Conservation (phyloP, 2,329 filamentous ascomycete genomes). For the Penicillium polonicum region DNA sequence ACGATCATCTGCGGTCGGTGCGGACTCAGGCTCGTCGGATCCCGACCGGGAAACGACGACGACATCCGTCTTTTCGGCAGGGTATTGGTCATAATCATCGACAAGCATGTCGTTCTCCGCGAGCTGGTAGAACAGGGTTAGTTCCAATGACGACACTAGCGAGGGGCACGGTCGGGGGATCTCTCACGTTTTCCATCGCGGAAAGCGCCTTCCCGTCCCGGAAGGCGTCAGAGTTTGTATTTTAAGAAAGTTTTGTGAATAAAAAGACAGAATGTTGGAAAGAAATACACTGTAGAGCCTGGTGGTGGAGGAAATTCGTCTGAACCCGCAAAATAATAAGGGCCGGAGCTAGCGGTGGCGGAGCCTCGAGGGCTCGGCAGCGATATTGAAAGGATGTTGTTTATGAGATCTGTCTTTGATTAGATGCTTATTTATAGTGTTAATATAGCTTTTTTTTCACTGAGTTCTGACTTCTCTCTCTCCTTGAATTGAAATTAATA, state of each 20-base stretch:
- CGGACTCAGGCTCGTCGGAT: constrained; percentile 56
- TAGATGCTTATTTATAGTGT: background rate
- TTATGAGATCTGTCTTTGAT: background rate
- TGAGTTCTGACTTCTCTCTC: background rate
- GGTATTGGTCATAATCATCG: constrained; percentile 57
- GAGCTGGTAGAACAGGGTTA: constrained; percentile 45
- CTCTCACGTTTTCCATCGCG: constrained; percentile 48
- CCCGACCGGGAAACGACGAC: constrained; percentile 63
- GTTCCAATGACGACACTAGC: constrained; percentile 32
- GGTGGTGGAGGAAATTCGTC: constrained; percentile 22
- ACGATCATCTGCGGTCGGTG: constrained; percentile 60
- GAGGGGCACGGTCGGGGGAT: constrained; percentile 27
- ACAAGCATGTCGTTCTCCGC: constrained; percentile 62
- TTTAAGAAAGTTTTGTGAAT: constrained; percentile 10
- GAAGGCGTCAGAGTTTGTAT: constrained; percentile 26
- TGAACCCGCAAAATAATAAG: constrained; percentile 21
- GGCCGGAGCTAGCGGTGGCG: constrained; percentile 30
- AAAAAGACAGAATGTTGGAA: constrained; percentile 10
- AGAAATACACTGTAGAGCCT: constrained; percentile 11
- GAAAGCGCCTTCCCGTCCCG: constrained; percentile 37
- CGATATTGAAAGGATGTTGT: constrained; percentile 5
- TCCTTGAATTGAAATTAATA: background rate
- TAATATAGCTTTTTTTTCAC: background rate
- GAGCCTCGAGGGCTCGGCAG: constrained; percentile 27
- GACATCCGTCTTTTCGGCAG: constrained; percentile 61